Evolutionary conservation across 768 basidiomycete genomes (phyloP).

Genomic region (Russula emetica): DNA sequence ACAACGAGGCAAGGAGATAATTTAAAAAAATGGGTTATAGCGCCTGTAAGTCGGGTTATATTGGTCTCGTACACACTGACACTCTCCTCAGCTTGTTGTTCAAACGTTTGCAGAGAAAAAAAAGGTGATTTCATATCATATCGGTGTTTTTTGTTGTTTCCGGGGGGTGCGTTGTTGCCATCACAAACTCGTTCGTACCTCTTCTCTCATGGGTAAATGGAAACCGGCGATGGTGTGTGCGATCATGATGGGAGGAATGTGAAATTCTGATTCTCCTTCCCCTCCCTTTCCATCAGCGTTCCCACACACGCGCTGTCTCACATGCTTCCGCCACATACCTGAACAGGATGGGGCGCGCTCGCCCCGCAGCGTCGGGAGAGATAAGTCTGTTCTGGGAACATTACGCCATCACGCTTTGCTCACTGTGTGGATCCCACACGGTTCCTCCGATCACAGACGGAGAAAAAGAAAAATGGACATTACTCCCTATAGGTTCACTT

Average conservation of each 20-base stretch:
- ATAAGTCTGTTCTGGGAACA: conserved; percentile 19
- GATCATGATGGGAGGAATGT: background rate
- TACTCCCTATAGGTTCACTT: background rate
- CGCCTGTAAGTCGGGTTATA: background rate
- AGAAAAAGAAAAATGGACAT: background rate
- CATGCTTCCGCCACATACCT: background rate
- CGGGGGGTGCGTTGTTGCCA: conserved; percentile 11
- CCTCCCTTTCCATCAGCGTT: background rate
- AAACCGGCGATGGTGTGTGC: background rate
- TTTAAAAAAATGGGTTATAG: background rate
- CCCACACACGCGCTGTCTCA: background rate
- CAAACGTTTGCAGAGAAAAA: background rate
- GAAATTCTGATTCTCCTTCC: background rate
- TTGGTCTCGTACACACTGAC: background rate
- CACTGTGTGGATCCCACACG: background rate
- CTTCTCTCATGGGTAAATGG: background rate
- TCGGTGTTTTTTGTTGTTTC: background rate
- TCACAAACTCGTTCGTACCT: background rate
- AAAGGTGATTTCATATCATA: background rate
- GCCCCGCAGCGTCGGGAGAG: conserved; percentile 15
- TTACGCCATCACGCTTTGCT: background rate
- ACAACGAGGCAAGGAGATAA: background rate
- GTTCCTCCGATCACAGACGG: conserved; percentile 7
- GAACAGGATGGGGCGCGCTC: background rate
- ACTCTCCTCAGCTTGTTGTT: background rate